Percentiles rank a stretch among this genome's conserved stretches.
Evolutionary conservation across 1,139 yeast genomes (phyloP).

Genomic region (Geotrichum bryndzae): DNA sequence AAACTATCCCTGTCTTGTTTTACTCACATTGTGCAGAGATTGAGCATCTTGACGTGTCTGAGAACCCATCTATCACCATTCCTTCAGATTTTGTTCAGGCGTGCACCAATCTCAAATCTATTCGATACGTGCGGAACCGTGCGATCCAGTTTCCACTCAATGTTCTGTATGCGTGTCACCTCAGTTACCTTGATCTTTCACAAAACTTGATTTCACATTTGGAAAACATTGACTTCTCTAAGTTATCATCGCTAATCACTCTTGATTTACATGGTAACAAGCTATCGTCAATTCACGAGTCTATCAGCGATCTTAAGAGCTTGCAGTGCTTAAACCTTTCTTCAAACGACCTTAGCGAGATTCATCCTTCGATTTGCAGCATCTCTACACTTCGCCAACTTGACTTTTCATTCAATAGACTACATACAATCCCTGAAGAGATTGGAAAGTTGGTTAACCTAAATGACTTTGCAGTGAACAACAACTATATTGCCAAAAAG

Average conservation of each 20-base stretch:
- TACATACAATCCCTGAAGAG: slow-evolving; percentile 54
- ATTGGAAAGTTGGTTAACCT: slow-evolving; percentile 55
- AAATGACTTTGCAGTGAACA: slow-evolving; percentile 66
- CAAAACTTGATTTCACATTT: slow-evolving; percentile 34
- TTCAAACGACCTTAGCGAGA: slow-evolving; percentile 64
- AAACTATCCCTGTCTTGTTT: slow-evolving; percentile 77
- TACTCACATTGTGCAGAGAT: slow-evolving; percentile 80
- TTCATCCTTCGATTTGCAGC: slow-evolving; percentile 66
- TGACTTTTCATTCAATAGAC: slow-evolving; percentile 77
- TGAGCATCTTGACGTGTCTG: slow-evolving; percentile 74
- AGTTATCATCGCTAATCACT: slow-evolving; percentile 27
- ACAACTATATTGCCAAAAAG: slow-evolving; percentile 57
- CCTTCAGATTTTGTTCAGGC: slow-evolving; percentile 85
- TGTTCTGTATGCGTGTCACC: slow-evolving; percentile 59
- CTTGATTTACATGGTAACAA: slow-evolving; percentile 62
- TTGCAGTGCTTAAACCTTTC: slow-evolving; percentile 65
- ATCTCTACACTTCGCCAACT: slow-evolving; percentile 57
- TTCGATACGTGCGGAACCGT: slow-evolving; percentile 69
- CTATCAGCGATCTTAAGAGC: slow-evolving; percentile 50
- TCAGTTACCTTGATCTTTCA: slow-evolving; percentile 61
- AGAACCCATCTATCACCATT: slow-evolving; percentile 77
- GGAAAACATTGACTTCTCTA: slow-evolving; percentile 31
- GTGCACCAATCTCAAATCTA: slow-evolving; percentile 61
- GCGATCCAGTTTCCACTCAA: slow-evolving; percentile 69
- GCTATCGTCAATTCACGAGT: slow-evolving; percentile 56